Evolutionary conservation across 2,329 filamentous ascomycete genomes (phyloP), one percentile per base, ranked within the genome.

Genomic region (Penicillium sp.): DNA sequence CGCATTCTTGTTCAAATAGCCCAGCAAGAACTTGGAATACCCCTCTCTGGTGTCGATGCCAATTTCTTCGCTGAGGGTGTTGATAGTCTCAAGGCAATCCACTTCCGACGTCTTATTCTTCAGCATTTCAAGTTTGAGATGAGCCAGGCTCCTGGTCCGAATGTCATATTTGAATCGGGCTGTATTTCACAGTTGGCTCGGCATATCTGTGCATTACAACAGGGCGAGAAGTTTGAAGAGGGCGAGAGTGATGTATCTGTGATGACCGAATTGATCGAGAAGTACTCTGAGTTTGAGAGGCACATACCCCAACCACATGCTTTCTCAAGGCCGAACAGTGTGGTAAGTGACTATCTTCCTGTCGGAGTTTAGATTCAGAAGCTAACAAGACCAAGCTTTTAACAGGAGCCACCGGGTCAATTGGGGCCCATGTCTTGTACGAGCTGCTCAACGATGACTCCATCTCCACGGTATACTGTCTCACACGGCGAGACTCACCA

Each of bases 71-170:
- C 67, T 1, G 61, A 66, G 0, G 75, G 74, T 0, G 54, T 77
- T 17, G 74, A 77, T 54, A 76, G 73, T 50, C 58, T 76, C 9
- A 71, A 72, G 17, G 73, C 73, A 2, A 72, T 73, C 13, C 71
- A 75, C n/a, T 53, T 74, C 2, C 68, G 73, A 19, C 64, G 71
- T 4, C 48, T 74, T 3, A 63, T 77, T 22, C 60, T 73, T 32
- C 59, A 66, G 15, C 59, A 69, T 22, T 64, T 76, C 13, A 63
- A 69, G 12, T 57, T 76, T 26, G 8, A 50, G 31, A 2, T 62
- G 19, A 54, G 58, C 17, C 52, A 64, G 8, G 13, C 38, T 53
- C 52, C 72, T 28, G 37, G 65, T 3, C 64, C 63, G 7, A 75
- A 76, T 47, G 59, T 70, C 5, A 64, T 75, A 5, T 75, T 74